These are phyloP conservation scores for Volvariella surrecta DNA, from an alignment of 1,284 basidiomycete species.

Conservation along the genomic window DNA sequence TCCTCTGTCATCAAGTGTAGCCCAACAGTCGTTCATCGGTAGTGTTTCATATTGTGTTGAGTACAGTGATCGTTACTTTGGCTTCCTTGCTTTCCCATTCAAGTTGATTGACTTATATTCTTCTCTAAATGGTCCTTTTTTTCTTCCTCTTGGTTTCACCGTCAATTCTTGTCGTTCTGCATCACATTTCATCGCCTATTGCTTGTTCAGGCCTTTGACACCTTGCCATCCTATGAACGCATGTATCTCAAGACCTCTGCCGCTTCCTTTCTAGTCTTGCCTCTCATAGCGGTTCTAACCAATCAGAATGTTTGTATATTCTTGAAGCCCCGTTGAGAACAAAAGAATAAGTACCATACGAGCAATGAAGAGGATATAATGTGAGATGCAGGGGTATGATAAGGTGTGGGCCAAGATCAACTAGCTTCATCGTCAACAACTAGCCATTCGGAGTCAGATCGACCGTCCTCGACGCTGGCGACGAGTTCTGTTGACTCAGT, in stretches of 20 bases:
- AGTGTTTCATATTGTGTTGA: conserved; percentile 7
- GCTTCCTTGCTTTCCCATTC: conserved; percentile 8
- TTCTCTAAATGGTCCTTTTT: conserved; percentile 7
- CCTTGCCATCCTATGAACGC: conserved; percentile 5
- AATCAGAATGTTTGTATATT: background rate
- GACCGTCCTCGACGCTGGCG: conserved; percentile 55
- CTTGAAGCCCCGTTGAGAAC: too few relatives aligned
- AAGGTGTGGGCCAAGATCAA: conserved; percentile 4
- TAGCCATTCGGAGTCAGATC: conserved; percentile 84
- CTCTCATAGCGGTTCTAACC: conserved; percentile 6
- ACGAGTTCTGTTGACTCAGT: conserved; percentile 67
- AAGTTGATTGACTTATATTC: conserved; percentile 9
- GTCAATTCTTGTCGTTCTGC: conserved; percentile 9
- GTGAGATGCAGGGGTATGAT: conserved; percentile 20
- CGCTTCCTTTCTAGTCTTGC: conserved; percentile 7
- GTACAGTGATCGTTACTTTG: conserved; percentile 5
- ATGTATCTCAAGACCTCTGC: conserved; percentile 3
- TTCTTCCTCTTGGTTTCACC: conserved; percentile 3
- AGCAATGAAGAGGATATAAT: conserved; percentile 12
- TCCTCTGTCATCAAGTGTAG: conserved; percentile 12
- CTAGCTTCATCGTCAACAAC: conserved; percentile 42
- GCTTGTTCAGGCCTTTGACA: conserved; percentile 5
- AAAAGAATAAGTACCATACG: too few relatives aligned
- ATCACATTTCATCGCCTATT: conserved; percentile 3
- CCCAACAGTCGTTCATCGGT: conserved; percentile 12